Conservation (phyloP, 2,329 filamentous ascomycete species). For the Colletotrichum gloeosporioides region DNA sequence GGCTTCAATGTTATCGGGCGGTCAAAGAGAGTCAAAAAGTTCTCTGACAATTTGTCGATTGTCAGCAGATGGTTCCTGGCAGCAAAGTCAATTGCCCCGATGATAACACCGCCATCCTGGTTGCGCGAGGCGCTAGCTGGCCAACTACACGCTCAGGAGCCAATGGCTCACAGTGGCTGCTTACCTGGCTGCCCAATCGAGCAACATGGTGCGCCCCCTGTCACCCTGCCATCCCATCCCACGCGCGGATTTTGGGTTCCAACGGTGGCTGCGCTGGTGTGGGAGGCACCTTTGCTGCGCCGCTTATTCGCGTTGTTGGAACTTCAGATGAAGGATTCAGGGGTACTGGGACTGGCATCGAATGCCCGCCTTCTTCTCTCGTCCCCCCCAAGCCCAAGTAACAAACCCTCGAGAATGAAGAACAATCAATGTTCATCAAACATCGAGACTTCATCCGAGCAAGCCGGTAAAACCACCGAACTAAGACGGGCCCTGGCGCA, state of each 20-base stretch:
- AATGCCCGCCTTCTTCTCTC: not conserved
- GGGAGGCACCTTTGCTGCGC: no score
- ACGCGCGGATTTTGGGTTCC: not conserved
- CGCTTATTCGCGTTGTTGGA: not conserved
- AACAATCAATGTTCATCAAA: not conserved
- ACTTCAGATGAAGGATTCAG: not conserved
- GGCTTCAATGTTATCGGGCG: no score
- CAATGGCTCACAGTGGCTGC: not conserved
- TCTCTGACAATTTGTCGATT: not conserved
- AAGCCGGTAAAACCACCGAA: not conserved
- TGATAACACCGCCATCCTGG: not conserved
- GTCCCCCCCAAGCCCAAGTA: not conserved
- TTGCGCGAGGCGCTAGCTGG: not conserved
- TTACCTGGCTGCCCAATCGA: not conserved
- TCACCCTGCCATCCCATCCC: not conserved
- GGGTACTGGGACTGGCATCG: not conserved
- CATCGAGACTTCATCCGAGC: not conserved
- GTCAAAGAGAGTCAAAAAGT: no score
- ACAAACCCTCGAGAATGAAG: accelerated
- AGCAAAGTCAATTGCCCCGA: not conserved
- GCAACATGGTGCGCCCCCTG: not conserved
- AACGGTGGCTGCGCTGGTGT: not conserved
- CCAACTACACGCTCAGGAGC: not conserved
- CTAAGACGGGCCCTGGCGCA: not conserved
- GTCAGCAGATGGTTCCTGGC: not conserved